These are phyloP conservation scores for Ophidiomyces ophidiicola DNA, from an alignment of 2,329 filamentous ascomycete genomes.

Conservation along the genomic window DNA sequence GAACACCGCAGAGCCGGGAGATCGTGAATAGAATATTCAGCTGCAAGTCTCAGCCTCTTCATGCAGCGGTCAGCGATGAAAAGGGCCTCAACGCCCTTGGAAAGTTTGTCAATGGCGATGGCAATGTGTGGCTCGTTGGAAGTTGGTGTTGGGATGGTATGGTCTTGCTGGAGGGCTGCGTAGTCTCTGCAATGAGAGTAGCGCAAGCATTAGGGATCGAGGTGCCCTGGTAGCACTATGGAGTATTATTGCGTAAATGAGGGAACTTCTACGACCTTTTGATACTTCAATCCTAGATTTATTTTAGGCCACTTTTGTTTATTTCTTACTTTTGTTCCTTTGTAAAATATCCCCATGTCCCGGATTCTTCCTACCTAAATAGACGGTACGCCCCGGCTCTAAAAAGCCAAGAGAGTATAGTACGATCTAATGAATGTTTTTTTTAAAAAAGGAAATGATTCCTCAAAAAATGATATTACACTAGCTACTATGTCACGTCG, in stretches of 20 bases:
- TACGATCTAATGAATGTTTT: too few species aligned
- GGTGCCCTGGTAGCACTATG: conserved; percentile 24
- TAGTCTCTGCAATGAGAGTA: conserved; percentile 47
- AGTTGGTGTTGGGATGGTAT: conserved; percentile 56
- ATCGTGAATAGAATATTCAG: conserved; percentile 39
- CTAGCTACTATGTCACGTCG: too few species aligned
- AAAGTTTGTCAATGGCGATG: conserved; percentile 43
- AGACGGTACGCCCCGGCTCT: too few species aligned
- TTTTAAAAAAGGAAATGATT: too few species aligned
- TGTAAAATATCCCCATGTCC: too few species aligned
- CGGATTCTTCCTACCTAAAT: too few species aligned
- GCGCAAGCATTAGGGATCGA: conserved; percentile 42
- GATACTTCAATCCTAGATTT: too few species aligned
- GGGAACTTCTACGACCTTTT: neutral
- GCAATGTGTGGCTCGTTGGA: conserved; percentile 44
- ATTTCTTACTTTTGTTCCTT: neutral
- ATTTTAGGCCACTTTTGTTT: neutral
- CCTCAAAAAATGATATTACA: too few species aligned
- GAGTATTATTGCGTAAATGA: neutral
- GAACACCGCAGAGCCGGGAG: conserved; percentile 38
- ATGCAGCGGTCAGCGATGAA: neutral
- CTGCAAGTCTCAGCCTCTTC: neutral
- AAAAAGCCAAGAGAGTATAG: too few species aligned
- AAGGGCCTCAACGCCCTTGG: neutral
- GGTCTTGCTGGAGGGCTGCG: conserved; percentile 50